A percentile compares a stretch with the other conserved stretches of the same genome.
Evolutionary conservation across 1,284 basidiomycete species (phyloP).

Genomic region (Puccinia hordei): DNA sequence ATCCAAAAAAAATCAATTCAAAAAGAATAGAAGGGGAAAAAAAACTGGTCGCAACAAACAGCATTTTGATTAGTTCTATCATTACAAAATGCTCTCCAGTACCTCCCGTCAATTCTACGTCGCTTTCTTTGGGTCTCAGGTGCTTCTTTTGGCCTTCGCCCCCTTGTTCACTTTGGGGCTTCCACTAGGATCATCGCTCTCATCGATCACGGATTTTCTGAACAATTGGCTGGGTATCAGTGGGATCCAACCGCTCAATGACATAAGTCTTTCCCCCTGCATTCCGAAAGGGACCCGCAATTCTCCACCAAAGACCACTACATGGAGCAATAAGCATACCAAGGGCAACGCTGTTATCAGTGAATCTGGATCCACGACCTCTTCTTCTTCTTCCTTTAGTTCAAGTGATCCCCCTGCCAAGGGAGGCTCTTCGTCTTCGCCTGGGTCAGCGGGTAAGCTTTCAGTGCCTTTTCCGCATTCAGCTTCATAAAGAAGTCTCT

Average conservation of each 20-base stretch:
- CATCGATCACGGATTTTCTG: background rate
- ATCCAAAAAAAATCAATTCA: background rate
- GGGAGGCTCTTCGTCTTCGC: background rate
- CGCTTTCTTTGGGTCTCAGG: background rate
- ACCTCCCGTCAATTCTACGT: background rate
- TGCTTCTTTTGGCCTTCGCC: background rate
- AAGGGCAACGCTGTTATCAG: background rate
- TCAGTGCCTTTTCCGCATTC: background rate
- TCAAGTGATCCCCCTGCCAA: background rate
- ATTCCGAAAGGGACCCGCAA: background rate
- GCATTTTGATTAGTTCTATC: background rate
- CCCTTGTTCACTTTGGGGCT: background rate
- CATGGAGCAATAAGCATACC: background rate
- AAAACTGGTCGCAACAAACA: background rate
- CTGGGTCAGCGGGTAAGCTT: background rate
- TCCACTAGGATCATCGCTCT: background rate
- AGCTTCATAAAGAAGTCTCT: background rate
- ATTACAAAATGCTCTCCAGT: background rate
- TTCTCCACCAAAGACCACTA: background rate
- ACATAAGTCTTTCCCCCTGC: background rate
- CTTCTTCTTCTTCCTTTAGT: background rate
- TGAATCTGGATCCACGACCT: background rate
- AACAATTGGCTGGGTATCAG: background rate
- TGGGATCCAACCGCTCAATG: background rate
- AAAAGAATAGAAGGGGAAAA: background rate